A percentile compares a stretch with the other conserved stretches of the same genome.
Evolutionary conservation across 106 monocot genomes (phyloP).

Genomic region (Alisma plantagoaquatica): DNA sequence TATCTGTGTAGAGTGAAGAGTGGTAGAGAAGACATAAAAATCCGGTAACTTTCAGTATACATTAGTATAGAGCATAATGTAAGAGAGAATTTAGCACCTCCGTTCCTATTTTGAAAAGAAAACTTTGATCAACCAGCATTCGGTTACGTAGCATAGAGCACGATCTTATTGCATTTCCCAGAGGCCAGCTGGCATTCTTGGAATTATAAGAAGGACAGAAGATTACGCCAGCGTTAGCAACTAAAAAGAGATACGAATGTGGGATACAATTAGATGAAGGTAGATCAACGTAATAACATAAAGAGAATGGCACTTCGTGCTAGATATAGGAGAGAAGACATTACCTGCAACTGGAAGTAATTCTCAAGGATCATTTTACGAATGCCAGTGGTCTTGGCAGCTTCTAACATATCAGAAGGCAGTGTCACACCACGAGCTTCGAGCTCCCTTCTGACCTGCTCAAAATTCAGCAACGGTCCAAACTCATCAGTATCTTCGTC

Average conservation of each 20-base stretch:
- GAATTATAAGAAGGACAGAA: slow-evolving; percentile 1
- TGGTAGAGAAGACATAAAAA: neutral
- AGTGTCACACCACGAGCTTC: slow-evolving; percentile 10
- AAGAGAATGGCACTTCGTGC: too few species aligned
- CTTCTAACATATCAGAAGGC: slow-evolving; percentile 10
- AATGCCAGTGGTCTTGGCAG: slow-evolving; percentile 27
- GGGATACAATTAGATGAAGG: too few species aligned
- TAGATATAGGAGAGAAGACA: neutral
- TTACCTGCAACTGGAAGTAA: slow-evolving; percentile 62
- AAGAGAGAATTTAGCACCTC: slow-evolving; percentile 32
- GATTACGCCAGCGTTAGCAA: too few species aligned
- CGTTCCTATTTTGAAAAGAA: slow-evolving; percentile 67
- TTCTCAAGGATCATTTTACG: slow-evolving; percentile 31
- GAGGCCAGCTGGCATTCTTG: slow-evolving; percentile 45
- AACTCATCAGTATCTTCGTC: slow-evolving; percentile 16
- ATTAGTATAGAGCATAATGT: neutral
- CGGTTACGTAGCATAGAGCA: slow-evolving; percentile 48
- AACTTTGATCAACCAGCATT: slow-evolving; percentile 66
- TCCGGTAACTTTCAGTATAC: neutral
- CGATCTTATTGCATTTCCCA: slow-evolving; percentile 31
- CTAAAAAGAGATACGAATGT: neutral
- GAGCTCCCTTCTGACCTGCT: slow-evolving; percentile 10
- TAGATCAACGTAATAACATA: too few species aligned
- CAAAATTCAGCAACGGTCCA: slow-evolving; percentile 7
- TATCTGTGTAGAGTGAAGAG: slow-evolving; percentile 24